Conservation (phyloP, 306 rosid genomes). For the Cicer pinnatifidum region DNA sequence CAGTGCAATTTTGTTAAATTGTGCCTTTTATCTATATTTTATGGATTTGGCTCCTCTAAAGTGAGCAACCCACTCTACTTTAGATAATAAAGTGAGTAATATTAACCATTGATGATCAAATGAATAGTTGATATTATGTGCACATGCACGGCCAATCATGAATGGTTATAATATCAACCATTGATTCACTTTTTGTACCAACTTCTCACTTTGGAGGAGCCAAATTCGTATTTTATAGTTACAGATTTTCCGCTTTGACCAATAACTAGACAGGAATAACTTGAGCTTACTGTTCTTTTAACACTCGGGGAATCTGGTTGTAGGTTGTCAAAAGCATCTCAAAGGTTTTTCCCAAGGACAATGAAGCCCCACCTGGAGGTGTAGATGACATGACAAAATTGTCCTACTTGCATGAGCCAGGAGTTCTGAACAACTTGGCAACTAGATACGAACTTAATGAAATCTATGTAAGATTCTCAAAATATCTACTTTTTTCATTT, state of each 20-base stretch:
- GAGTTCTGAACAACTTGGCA: conserved; percentile 95
- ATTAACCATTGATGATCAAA: too few relatives aligned
- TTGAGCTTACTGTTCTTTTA: conserved; percentile 24
- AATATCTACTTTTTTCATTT: conserved; percentile 27
- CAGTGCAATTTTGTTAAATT: conserved; percentile 33
- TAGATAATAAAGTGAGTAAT: too few relatives aligned
- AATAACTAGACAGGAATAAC: background rate
- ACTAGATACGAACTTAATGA: conserved; percentile 98
- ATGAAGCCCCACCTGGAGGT: conserved; percentile 98
- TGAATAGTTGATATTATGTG: too few relatives aligned
- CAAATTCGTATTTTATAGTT: conserved; percentile 28
- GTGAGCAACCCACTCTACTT: too few relatives aligned
- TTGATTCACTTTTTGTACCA: too few relatives aligned
- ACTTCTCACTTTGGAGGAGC: too few relatives aligned
- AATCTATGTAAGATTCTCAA: conserved; percentile 76
- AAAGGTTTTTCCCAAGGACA: conserved; percentile 92
- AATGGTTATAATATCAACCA: too few relatives aligned
- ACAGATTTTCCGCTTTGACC: conserved; percentile 18
- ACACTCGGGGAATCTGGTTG: conserved; percentile 47
- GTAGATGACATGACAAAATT: conserved; percentile 99
- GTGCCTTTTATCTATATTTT: conserved; percentile 22
- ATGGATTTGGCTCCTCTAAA: background rate
- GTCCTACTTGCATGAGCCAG: conserved; percentile 99
- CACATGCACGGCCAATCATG: too few relatives aligned
- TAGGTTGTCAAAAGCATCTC: conserved; percentile 84